Conservation (phyloP, 2,329 filamentous ascomycete species). For the Thelonectria blattea region DNA sequence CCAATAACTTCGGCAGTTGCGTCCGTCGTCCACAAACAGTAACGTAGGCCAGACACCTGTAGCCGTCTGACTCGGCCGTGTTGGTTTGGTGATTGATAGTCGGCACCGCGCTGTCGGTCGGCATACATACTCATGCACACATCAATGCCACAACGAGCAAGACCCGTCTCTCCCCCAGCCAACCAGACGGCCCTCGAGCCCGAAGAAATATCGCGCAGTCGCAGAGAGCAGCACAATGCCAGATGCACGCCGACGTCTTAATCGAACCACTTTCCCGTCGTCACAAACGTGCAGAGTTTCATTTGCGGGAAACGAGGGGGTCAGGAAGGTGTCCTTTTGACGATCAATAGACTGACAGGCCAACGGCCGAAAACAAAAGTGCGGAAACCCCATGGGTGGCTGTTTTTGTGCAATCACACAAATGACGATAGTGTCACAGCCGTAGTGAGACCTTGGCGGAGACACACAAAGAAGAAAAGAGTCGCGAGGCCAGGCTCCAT, state of each 20-base stretch:
- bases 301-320: not conserved
- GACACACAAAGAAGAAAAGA: not conserved
- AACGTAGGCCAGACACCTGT: not conserved
- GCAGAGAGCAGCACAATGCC: not conserved
- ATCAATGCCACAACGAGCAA: not conserved
- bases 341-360: not conserved
- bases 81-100: slow-evolving; percentile 1
- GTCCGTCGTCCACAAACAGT: not conserved
- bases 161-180: not conserved
- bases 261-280: slow-evolving; percentile 3
- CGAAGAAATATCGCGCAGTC: not conserved
- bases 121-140: not conserved
- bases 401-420: not conserved
- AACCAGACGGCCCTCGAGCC: not conserved
- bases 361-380: not conserved
- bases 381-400: too few species aligned
- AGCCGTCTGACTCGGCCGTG: not conserved
- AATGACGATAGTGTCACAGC: not conserved
- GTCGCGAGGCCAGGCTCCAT: slow-evolving; percentile 12
- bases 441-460: not conserved
- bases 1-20: not conserved
- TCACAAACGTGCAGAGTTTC: not conserved
- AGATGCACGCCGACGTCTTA: not conserved
- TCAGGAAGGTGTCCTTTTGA: not conserved
- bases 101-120: not conserved